Evolutionary conservation across 2,329 filamentous ascomycete genomes (phyloP).

Genomic region (Beauveria sp.): DNA sequence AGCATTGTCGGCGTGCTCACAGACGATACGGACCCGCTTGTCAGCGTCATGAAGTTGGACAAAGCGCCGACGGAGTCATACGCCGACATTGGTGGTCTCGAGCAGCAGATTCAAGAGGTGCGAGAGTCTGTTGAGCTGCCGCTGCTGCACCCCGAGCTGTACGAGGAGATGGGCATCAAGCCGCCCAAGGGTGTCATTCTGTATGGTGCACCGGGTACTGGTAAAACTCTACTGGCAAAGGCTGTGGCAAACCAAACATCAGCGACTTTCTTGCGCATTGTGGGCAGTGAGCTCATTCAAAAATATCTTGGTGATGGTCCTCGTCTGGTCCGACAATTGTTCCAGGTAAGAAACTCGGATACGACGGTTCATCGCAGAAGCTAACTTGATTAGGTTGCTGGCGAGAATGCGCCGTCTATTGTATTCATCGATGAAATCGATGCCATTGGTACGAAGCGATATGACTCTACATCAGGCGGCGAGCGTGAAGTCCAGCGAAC

Average conservation of each 20-base stretch:
- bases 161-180: constrained; percentile 99
- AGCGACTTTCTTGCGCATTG: constrained; percentile 93
- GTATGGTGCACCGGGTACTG: constrained; percentile 93
- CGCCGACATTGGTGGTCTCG: constrained; percentile 93
- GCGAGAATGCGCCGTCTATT: constrained; percentile 92
- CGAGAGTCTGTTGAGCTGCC: constrained; percentile 94
- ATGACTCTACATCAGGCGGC: constrained; percentile 93
- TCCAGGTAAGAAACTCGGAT: constrained; percentile 50
- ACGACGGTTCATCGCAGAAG: too few relatives aligned
- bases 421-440: constrained; percentile 99
- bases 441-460: constrained; percentile 96
- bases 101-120: constrained; percentile 94
- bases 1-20: constrained; percentile 96
- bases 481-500: constrained; percentile 97
- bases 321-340: constrained; percentile 88
- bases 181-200: constrained; percentile 98
- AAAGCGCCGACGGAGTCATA: constrained; percentile 98
- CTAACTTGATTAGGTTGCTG: constrained; percentile 57
- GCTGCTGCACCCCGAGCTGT: constrained; percentile 88
- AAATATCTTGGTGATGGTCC: constrained; percentile 98
- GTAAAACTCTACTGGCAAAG: constrained; percentile 92
- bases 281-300: constrained; percentile 94
- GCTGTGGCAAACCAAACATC: constrained; percentile 99
- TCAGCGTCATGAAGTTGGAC: constrained; percentile 98
- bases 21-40: constrained; percentile 88